phyloP scores from a whole-genome alignment of 2,329 filamentous ascomycete genomes.

The Rosellinia necatrix region DNA sequence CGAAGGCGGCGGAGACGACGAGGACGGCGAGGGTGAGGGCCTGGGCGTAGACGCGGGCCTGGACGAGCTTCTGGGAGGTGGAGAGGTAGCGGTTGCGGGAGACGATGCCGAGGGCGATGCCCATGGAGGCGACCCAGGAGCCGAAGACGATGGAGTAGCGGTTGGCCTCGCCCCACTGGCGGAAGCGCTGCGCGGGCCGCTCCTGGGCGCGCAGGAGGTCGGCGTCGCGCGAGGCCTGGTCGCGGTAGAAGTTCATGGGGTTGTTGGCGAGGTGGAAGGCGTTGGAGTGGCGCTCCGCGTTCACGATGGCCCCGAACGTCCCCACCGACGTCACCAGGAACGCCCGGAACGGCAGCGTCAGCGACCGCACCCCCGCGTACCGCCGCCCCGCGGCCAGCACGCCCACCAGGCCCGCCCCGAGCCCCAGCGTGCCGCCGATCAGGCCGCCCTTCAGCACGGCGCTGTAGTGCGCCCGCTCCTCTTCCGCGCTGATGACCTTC shows the following conservation, averaged over 20 bases:
- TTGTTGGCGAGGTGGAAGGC: slow-evolving; percentile 72
- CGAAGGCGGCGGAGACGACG: slow-evolving; percentile 80
- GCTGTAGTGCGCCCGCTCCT: slow-evolving; percentile 84
- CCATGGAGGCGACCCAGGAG: slow-evolving; percentile 83
- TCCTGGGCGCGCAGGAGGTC: slow-evolving; percentile 62
- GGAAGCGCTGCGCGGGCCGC: slow-evolving; percentile 61
- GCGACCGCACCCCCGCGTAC: slow-evolving; percentile 76
- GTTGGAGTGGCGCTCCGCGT: slow-evolving; percentile 73
- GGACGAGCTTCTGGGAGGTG: slow-evolving; percentile 84
- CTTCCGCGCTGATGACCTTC: slow-evolving; percentile 96
- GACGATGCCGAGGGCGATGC: slow-evolving; percentile 73
- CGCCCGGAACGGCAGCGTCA: slow-evolving; percentile 87
- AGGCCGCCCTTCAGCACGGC: slow-evolving; percentile 79
- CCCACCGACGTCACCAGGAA: slow-evolving; percentile 84
- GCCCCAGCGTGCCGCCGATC: slow-evolving; percentile 71
- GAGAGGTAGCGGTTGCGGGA: slow-evolving; percentile 76
- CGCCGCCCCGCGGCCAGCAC: slow-evolving; percentile 71
- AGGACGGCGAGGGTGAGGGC: slow-evolving; percentile 84
- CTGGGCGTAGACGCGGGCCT: slow-evolving; percentile 93
- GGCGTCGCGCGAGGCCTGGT: slow-evolving; percentile 61
- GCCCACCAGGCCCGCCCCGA: slow-evolving; percentile 68
- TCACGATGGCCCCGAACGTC: slow-evolving; percentile 87
- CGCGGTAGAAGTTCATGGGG: slow-evolving; percentile 68
- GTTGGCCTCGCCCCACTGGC: slow-evolving; percentile 77
- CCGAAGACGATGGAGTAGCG: slow-evolving; percentile 84